Percentiles rank a stretch among this genome's conserved stretches.
These are phyloP conservation scores for Diplodia sapinea DNA, from an alignment of 2,329 filamentous ascomycete genomes.

Conservation along the genomic window DNA sequence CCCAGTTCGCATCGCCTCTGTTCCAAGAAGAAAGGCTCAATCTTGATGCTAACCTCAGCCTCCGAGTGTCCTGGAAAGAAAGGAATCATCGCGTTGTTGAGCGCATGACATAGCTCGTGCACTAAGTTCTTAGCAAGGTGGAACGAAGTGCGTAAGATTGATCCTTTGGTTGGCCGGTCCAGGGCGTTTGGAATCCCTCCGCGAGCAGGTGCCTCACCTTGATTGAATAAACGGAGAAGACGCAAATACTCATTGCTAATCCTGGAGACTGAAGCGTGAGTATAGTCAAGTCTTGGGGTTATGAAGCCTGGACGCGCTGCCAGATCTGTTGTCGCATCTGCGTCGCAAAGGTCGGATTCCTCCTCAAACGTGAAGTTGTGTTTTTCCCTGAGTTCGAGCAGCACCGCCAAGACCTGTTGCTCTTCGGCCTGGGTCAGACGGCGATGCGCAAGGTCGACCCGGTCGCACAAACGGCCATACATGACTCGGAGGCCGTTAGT, in stretches of 20 bases:
- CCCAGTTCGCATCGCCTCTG: slow-evolving; percentile 28
- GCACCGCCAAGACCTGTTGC: background rate
- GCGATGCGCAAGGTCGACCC: slow-evolving; percentile 1
- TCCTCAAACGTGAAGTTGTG: slow-evolving; percentile 7
- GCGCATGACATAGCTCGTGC: slow-evolving; percentile 29
- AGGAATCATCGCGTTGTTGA: slow-evolving; percentile 23
- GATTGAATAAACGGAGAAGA: background rate
- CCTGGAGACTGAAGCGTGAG: slow-evolving; percentile 11
- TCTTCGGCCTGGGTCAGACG: background rate
- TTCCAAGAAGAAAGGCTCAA: slow-evolving; percentile 32
- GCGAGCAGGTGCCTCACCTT: background rate
- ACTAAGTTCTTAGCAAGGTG: slow-evolving; percentile 32
- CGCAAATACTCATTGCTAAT: slow-evolving; percentile 21
- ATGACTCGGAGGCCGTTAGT: background rate
- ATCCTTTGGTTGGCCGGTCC: slow-evolving; percentile 22
- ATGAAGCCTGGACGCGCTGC: background rate
- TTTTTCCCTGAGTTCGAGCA: background rate
- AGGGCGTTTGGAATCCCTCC: background rate
- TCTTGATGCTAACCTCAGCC: slow-evolving; percentile 10
- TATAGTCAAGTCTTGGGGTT: background rate
- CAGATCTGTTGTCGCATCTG: slow-evolving; percentile 27
- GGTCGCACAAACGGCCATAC: slow-evolving; percentile 9
- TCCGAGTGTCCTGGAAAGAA: background rate
- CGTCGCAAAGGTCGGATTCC: background rate
- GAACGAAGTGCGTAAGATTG: slow-evolving; percentile 23